Conservation (phyloP, 2,329 filamentous ascomycete species). For the Epichloe sp. region DNA sequence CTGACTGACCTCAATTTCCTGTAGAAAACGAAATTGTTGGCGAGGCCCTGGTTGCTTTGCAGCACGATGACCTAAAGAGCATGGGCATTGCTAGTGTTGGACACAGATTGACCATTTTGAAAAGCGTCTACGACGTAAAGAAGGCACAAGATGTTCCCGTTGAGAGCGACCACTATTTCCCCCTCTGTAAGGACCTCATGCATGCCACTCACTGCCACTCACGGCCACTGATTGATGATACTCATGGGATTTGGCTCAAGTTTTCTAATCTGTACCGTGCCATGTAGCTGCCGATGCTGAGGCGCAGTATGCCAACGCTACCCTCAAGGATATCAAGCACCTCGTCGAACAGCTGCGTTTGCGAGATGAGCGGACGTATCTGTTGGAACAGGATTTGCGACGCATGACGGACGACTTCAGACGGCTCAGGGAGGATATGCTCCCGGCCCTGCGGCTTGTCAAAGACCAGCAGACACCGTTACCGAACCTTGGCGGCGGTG, state of each 20-base stretch:
- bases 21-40: constrained; percentile 89
- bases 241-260: neutral
- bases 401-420: constrained; percentile 80
- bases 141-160: constrained; percentile 83
- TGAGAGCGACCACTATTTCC: constrained; percentile 87
- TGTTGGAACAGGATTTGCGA: constrained; percentile 71
- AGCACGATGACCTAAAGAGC: constrained; percentile 87
- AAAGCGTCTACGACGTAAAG: constrained; percentile 93
- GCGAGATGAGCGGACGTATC: constrained; percentile 78
- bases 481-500: constrained; percentile 34
- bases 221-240: too few relatives aligned
- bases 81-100: constrained; percentile 90
- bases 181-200: constrained; percentile 53
- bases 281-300: constrained; percentile 72
- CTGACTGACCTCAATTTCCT: constrained; percentile 8
- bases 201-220: neutral
- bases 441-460: constrained; percentile 77
- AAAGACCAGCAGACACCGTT: constrained; percentile 88
- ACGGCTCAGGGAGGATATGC: constrained; percentile 82
- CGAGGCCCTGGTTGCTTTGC: constrained; percentile 75
- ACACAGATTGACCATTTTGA: constrained; percentile 86
- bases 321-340: constrained; percentile 83
- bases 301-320: constrained; percentile 72
- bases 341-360: constrained; percentile 81
- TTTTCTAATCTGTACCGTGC: constrained; percentile 11